Percentiles rank a stretch among this genome's conserved stretches.
phyloP scores from a whole-genome alignment of 106 monocot genomes.

The Dendrobium chrysotoxum region DNA sequence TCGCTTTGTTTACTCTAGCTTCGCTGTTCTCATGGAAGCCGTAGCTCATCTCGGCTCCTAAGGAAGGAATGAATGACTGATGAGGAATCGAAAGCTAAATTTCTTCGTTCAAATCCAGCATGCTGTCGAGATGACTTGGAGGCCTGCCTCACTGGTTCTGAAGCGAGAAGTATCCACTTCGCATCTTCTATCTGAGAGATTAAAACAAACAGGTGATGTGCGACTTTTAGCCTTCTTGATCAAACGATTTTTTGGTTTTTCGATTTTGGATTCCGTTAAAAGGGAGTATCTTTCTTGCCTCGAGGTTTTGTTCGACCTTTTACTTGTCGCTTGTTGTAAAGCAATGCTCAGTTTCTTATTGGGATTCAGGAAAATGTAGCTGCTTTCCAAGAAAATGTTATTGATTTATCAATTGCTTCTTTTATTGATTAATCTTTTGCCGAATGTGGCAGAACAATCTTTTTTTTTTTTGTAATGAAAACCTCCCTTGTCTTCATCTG shows the following conservation, averaged over 20 bases:
- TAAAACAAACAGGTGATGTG: slow-evolving; percentile 76
- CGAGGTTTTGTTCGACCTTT: not conserved
- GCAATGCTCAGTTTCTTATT: not conserved
- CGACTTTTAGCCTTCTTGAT: not conserved
- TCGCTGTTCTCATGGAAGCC: too few species aligned
- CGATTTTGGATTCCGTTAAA: not conserved
- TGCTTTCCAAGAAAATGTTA: not conserved
- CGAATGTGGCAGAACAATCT: not conserved
- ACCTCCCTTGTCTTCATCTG: too few species aligned
- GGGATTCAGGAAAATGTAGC: not conserved
- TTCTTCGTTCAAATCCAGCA: not conserved
- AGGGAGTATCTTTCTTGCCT: not conserved
- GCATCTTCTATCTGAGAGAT: slow-evolving; percentile 38
- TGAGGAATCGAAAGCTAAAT: not conserved
- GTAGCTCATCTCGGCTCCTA: too few species aligned
- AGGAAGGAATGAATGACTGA: too few species aligned
- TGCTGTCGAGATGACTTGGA: not conserved
- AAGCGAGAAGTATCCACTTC: slow-evolving; percentile 32
- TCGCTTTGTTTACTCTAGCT: too few species aligned
- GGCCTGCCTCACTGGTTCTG: not conserved
- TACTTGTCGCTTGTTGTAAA: not conserved
- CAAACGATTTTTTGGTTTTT: not conserved
- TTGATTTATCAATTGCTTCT: not conserved
- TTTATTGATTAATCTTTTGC: not conserved
- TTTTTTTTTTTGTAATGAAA: not conserved